Conservation (phyloP, 2,329 filamentous ascomycete species). For the Macrophomina pseudophaseolina region DNA sequence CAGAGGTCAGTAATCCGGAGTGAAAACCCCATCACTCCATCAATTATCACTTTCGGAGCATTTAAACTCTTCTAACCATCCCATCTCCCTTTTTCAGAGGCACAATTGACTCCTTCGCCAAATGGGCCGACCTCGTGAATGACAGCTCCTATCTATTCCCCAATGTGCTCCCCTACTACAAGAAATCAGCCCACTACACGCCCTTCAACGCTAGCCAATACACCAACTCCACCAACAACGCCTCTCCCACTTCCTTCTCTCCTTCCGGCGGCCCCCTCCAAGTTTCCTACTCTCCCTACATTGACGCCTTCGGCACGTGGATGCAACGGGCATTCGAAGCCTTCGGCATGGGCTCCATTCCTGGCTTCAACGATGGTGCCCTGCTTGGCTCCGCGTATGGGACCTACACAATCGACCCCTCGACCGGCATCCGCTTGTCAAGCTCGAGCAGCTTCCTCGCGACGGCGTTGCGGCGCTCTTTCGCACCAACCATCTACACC, state of each 20-base stretch:
- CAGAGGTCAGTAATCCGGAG: conserved; percentile 8
- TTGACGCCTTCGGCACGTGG: conserved; percentile 16
- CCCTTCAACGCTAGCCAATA: conserved; percentile 20
- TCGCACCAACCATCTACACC: conserved; percentile 30
- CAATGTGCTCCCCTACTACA: conserved; percentile 29
- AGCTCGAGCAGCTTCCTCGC: conserved; percentile 34
- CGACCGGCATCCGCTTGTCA: conserved; percentile 28
- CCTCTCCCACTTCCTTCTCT: conserved; percentile 30
- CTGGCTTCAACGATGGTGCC: conserved; percentile 17
- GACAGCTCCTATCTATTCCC: conserved; percentile 31
- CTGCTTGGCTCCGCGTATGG: not conserved
- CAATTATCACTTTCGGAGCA: no score
- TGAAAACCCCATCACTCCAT: no score
- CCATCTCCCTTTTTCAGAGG: conserved; percentile 9
- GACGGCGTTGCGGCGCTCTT: conserved; percentile 27
- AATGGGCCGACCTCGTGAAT: conserved; percentile 32
- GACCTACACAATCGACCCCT: conserved; percentile 36
- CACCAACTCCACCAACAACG: not conserved
- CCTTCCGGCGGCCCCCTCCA: conserved; percentile 26
- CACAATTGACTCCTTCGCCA: conserved; percentile 24
- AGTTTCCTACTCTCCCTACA: conserved; percentile 25
- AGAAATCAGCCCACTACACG: conserved; percentile 33
- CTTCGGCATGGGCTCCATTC: conserved; percentile 12
- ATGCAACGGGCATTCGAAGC: not conserved
- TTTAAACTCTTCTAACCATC: not conserved